Base-by-base conservation (phyloP, 306 rosid species). In the Casuarina equisetifolia region DNA sequence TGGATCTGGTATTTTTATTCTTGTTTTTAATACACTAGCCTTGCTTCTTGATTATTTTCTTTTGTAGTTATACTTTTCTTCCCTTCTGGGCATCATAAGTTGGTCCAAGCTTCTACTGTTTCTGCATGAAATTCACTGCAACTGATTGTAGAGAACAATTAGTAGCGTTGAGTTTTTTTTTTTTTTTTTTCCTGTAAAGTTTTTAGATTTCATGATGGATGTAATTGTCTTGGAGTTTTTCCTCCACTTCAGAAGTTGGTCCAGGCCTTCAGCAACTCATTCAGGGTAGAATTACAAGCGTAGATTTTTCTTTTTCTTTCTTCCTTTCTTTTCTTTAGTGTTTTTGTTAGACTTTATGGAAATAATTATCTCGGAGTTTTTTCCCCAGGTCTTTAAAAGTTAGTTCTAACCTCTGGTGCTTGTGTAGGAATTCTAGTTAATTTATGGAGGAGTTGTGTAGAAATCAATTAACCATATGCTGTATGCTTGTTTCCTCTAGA, bases 21-120 rank as follows among this genome's bases (percentile, higher is more conserved):
- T 48, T 25, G n/a, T 61, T 54, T 49, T 53, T 19, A 69, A 52
- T 64, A 44, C 66, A 19, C 49, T 58, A 80, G 51, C n/a, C 15
- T 42, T 80, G 77, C 20, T 53, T 15, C 48, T 69, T 43, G 63
- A 59, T 71, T 49, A 10, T 16, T 74, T 17, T 49, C 45, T 69
- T 61, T 25, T 38, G 52, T 38, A 51, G 16, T 39, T 48, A 20
- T n/a, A 9, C 43, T 17, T 69, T 6, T 39, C 13, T 40, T 7
- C 46, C 11, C 38, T 36, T 3, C 48, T 20, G 25, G 16, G 6
- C 70, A 25, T 20, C 16, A 25, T 17, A 55, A 55, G 32, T n/a
- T 55, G 62, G 62, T 55, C 62, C 62, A n/a, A 25, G 19, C 20
- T 55, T n/a, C 11, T 55, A 19, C 4, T 55, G 62, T 19, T n/a